Base-by-base conservation (phyloP, 495 filamentous ascomycete species). In the Hypoxylon subgilvum region DNA sequence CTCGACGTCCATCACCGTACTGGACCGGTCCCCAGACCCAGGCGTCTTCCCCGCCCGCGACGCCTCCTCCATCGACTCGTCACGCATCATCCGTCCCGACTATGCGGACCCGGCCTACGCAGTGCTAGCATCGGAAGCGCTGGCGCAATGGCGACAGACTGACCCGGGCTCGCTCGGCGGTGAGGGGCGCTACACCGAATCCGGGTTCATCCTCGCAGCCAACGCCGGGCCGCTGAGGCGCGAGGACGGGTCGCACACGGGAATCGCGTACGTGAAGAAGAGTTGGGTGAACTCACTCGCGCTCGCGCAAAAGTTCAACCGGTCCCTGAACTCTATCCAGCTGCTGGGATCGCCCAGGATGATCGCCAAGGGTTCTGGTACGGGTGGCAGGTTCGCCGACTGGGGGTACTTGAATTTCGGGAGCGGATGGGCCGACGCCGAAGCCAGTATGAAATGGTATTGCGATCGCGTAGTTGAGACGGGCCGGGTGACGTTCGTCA, bases 391-490 rank as follows among this genome's bases (percentile, higher is more conserved):
- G 63, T 70, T 81, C 52, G 81, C 90, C 32, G 72, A 74, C 12
- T 80, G 82, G 57, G 93, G 93, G 1, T 98, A 98, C 72, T 70
- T 95, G 36, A 98, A 97, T 68, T 76, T 79, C 66, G 79, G 76
- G 0, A 86, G 83, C 44, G 94, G 94, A 1, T 97, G 92, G 93
- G 89, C 84, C 4, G 83, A 98, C 65, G 91, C 92, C 0, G 88
- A 86, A 36, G 84, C 77, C 0, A 81, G 82, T 7, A 91, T 96
- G 79, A 68, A 68, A 10, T 89, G 79, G 71, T 72, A 90, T 18
- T 75, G 83, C 13, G 43, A 61, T 9, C 59, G 72, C 38, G 81
- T 85, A 31, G 81, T 84, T 42, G 65, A 71, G 16, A 84, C 79
- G 13, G 79, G 76, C 3, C 80, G 86, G 21, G 85, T 96, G 3